Percentiles rank a stretch among this genome's conserved stretches.
Conservation (phyloP, 2,329 filamentous ascomycete species). For the Verticillium klebahnii region DNA sequence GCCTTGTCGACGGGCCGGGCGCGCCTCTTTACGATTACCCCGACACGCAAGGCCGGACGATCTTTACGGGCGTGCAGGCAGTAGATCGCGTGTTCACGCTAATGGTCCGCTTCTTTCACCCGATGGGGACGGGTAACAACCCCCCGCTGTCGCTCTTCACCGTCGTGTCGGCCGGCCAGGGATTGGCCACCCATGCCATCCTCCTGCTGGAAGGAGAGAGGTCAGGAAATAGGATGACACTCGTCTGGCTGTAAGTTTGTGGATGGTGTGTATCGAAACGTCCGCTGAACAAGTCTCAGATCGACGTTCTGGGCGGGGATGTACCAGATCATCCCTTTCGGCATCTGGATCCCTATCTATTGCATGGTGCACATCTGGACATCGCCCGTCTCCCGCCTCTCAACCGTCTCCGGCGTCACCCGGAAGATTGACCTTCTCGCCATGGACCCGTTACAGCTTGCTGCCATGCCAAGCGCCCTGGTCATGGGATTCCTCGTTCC, state of each 20-base stretch:
- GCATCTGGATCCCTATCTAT: slow-evolving; percentile 16
- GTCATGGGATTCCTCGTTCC: slow-evolving; percentile 16
- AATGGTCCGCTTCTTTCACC: slow-evolving; percentile 14
- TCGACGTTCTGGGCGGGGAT: slow-evolving; percentile 15
- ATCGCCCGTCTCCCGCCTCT: slow-evolving; percentile 12
- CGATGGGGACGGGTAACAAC: slow-evolving; percentile 9
- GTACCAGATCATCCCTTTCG: slow-evolving; percentile 17
- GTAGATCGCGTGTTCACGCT: slow-evolving; percentile 14
- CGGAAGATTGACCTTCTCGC: slow-evolving; percentile 7
- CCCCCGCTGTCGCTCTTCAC: slow-evolving; percentile 13
- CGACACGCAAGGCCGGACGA: neutral
- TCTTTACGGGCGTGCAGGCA: slow-evolving; percentile 13
- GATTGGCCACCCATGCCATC: slow-evolving; percentile 14
- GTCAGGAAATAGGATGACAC: slow-evolving; percentile 13
- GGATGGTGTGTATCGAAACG: no score
- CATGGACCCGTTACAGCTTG: slow-evolving; percentile 9
- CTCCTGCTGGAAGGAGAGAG: slow-evolving; percentile 15
- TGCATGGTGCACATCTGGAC: slow-evolving; percentile 15
- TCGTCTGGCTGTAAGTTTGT: slow-evolving; percentile 14
- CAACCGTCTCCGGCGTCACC: neutral
- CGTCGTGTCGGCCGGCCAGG: slow-evolving; percentile 16
- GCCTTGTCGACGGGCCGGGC: neutral
- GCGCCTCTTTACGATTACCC: neutral
- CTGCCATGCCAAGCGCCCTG: slow-evolving; percentile 8
- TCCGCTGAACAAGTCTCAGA: slow-evolving; percentile 2